Percentiles rank a stretch among this genome's conserved stretches.
Conservation (phyloP, 176 grass and related monocot genomes). For the Avena insularis region DNA sequence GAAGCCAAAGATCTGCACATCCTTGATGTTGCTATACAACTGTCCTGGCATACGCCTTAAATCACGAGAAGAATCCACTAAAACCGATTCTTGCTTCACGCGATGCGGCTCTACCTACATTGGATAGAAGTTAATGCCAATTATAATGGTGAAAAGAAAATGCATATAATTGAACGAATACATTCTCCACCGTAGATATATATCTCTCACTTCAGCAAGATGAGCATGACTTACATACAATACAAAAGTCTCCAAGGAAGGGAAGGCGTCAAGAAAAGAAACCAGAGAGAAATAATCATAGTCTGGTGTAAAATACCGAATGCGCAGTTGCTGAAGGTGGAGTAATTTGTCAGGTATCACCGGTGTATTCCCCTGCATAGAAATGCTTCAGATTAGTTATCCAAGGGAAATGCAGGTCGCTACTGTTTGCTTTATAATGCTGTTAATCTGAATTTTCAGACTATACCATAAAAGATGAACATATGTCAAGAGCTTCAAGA, state of each 20-base stretch:
- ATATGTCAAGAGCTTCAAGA: neutral
- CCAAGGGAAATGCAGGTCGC: neutral
- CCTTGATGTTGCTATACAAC: neutral
- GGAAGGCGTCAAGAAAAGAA: neutral
- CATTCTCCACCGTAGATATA: neutral
- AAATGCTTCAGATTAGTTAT: neutral
- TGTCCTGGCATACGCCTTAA: constrained; percentile 17
- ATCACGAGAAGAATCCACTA: neutral
- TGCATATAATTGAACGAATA: neutral
- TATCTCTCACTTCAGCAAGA: too few relatives aligned
- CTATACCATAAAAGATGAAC: neutral
- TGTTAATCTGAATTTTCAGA: neutral
- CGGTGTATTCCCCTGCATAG: neutral
- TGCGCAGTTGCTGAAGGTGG: neutral
- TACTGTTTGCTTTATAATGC: neutral
- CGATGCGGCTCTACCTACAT: neutral
- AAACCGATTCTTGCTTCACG: neutral
- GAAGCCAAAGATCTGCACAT: neutral
- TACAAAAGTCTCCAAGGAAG: neutral
- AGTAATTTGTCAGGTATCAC: neutral
- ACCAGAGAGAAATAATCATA: constrained; percentile 5
- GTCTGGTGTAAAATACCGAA: neutral
- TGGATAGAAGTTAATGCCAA: neutral
- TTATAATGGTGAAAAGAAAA: neutral
- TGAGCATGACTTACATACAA: neutral